phyloP scores from a whole-genome alignment of 257 asterid genomes.

The Petunia secreta region DNA sequence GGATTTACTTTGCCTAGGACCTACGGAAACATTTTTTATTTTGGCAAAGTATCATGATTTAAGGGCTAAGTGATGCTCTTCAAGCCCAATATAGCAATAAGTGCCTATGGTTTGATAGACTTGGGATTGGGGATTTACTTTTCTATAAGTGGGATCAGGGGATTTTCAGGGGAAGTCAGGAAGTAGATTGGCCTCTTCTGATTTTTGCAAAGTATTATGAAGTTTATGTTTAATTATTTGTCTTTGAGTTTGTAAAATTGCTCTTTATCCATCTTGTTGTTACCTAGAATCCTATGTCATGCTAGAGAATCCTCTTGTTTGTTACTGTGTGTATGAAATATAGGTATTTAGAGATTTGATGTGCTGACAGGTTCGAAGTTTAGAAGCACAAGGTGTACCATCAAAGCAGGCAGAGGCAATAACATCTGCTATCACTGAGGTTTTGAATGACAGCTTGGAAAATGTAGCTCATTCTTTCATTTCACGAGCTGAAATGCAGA shows the following conservation, averaged over 20 bases:
- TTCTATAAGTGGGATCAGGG: not conserved
- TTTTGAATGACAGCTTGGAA: conserved; percentile 61
- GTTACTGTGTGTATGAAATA: not conserved
- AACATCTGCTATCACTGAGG: conserved; percentile 60
- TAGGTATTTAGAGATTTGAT: not conserved
- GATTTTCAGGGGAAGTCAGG: not conserved
- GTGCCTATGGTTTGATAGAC: not conserved
- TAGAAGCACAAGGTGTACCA: conserved; percentile 68
- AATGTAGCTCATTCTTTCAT: conserved; percentile 57
- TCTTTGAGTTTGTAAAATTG: not conserved
- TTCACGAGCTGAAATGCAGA: conserved; percentile 63
- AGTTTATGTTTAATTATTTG: too few species aligned
- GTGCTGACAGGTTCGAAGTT: conserved; percentile 51
- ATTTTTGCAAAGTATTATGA: not conserved
- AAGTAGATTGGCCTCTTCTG: not conserved
- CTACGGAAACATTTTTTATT: not conserved
- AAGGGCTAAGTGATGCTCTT: conserved; percentile 13
- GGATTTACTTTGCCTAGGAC: too few species aligned
- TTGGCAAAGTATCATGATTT: too few species aligned
- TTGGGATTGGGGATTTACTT: not conserved
- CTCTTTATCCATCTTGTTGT: not conserved
- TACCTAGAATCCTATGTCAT: not conserved
- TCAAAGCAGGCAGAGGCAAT: conserved; percentile 69
- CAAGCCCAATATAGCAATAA: not conserved
- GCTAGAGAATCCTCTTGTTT: not conserved